Evolutionary conservation across 371 early-diverging fungal species (phyloP), one percentile per base, ranked within the genome.

Genomic region (Lichtheimia ramosa): DNA sequence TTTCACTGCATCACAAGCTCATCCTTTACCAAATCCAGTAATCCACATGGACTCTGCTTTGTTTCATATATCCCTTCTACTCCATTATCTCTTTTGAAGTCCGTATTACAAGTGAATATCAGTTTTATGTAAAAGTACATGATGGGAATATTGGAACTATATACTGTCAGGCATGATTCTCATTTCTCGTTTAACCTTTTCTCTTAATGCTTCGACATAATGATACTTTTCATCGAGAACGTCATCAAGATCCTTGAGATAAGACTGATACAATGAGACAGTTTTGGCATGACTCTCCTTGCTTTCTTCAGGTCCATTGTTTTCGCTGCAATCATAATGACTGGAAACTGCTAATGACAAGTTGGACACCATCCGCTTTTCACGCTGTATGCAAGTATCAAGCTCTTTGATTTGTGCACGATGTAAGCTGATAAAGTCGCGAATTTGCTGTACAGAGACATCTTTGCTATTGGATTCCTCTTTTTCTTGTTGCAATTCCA

Each of bases 281-380:
- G 41, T 63, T 40, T 70, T 65, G 4, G 53, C 64, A 58, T 75
- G 69, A 25, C 67, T 67, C 3, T 52, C 56, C 15, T 57, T 54
- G 12, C 60, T 64, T 3, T 7, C 20, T 3, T 70, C 70, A 8
- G 21, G 21, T 7, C 21, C 46, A 5, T 54, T 56, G 2, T 65
- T 66, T 23, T 66, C 65, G 7, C 41, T 39, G 39, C 66, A 58
- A 16, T 69, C 66, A n/a, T 62, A 58, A 63, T 68, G 65, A 12
- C 65, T 69, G 10, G 70, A 56, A n/a, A 79, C 40, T 6, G 69
- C 69, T 21, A 83, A 46, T 40, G 92, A 85, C 48, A 93, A 77
- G 28, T 86, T 84, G 48, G 88, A 87, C 10, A 94, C 72, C 55
- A 95, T 73, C 68, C 84, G 86, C 57, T 89, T 89, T 73, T 97